phyloP scores from a whole-genome alignment of 2,329 filamentous ascomycete species.

The Ceratocystis destructans region DNA sequence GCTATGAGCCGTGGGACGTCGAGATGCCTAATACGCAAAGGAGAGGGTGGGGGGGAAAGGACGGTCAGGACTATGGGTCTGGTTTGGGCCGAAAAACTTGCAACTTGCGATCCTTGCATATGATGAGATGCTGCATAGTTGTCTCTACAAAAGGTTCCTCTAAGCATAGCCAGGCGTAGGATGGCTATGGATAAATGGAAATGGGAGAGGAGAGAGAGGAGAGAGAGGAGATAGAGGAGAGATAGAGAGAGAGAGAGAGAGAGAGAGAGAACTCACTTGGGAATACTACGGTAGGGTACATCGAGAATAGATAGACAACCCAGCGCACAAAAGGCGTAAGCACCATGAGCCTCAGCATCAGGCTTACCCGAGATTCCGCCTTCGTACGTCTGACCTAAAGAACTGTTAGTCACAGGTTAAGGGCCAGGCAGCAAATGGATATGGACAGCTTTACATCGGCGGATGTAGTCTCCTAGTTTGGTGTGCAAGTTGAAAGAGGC shows the following conservation, averaged over 20 bases:
- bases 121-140: background rate
- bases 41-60: background rate
- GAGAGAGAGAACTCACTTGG: conserved; percentile 40
- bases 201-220: conserved; percentile 8
- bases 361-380: conserved; percentile 82
- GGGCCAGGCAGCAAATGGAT: background rate
- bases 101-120: background rate
- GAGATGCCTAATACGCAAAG: conserved; percentile 44
- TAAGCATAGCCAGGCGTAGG: background rate
- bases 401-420: background rate
- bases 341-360: conserved; percentile 83
- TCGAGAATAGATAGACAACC: conserved; percentile 79
- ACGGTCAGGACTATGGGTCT: background rate
- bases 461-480: conserved; percentile 61
- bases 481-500: conserved; percentile 15
- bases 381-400: conserved; percentile 75
- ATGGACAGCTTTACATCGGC: conserved; percentile 49
- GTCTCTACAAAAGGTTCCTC: background rate
- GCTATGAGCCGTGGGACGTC: conserved; percentile 63
- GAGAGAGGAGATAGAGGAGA: conserved; percentile 5
- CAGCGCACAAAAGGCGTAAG: conserved; percentile 88
- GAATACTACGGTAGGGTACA: conserved; percentile 59
- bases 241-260: conserved; percentile 13
- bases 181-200: background rate
- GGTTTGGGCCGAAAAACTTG: background rate